Base-by-base conservation (phyloP, 257 asterid species). In the Cordia subcordata region DNA sequence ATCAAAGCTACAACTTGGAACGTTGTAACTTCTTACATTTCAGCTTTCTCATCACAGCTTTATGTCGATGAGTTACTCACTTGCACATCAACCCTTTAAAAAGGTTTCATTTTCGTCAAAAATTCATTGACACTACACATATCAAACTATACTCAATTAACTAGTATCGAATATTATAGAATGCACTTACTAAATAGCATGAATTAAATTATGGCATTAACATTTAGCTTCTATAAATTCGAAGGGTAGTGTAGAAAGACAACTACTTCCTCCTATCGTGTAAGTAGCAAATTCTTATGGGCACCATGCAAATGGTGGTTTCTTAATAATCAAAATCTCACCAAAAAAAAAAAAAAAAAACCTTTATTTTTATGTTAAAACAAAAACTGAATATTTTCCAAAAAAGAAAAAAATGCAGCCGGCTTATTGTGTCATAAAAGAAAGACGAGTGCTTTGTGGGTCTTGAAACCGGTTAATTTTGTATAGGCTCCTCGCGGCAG, bases 401-500 rank as follows among this genome's bases (percentile, higher is more conserved):
- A 13, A 60, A n/a, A 18, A 8, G 50, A 1, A 22, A 0, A 14
- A 0, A 3, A 42, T 88, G 21, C 83, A 42, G 27, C 84, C 85
- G 65, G 71, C 64, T 68, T 56, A 84, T 90, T 90, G 92, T 80
- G 68, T 81, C 97, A 86, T 23, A 78, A 80, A 82, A 4, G 15
- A 61, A 32, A 47, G 0, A 32, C 15, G 16, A 49, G 46, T 72
- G n/a, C n/a, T 72, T 60, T 78, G 71, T 82, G 96, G 89, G 77
- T 84, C 96, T 89, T 86, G 84, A 77, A 55, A 76, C 76, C 55
- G 79, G 81, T 13, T 0, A 22, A 9, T 50, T 76, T 11, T 11
- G 45, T 88, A 4, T 89, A 42, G 95, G 95, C 94, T 89, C 94
- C 77, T 78, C 67, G 95, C 94, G 95, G 96, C 95, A 89, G 95